phyloP scores from a whole-genome alignment of 2,329 filamentous ascomycete species.

The Ophiocordyceps robertsii region DNA sequence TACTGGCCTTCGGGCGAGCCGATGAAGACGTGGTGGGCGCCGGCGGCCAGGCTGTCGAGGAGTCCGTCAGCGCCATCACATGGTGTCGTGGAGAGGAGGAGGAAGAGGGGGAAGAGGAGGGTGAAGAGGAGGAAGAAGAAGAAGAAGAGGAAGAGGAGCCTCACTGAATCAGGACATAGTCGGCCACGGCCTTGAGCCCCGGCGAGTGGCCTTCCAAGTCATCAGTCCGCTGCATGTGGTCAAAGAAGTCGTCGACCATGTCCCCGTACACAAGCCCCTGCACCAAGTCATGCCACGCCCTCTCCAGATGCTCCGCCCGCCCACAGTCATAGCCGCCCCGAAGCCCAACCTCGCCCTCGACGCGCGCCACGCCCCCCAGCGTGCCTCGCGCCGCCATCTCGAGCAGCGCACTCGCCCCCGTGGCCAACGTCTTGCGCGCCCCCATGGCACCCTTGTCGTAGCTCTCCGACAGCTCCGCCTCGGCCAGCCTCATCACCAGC shows the following conservation, averaged over 20 bases:
- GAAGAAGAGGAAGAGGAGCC: constrained; percentile 11
- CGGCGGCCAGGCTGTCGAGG: constrained; percentile 50
- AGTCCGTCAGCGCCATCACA: background rate
- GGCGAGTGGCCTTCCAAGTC: constrained; percentile 51
- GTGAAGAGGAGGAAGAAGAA: background rate
- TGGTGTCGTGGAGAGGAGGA: background rate
- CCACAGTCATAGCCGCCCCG: constrained; percentile 37
- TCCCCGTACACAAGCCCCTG: constrained; percentile 55
- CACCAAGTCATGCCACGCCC: constrained; percentile 54
- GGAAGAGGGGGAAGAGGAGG: too few species aligned
- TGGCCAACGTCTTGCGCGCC: constrained; percentile 60
- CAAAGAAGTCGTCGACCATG: constrained; percentile 51
- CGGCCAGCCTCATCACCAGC: constrained; percentile 46
- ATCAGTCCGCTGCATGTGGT: constrained; percentile 43
- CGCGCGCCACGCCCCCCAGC: constrained; percentile 37
- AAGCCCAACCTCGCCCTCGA: constrained; percentile 5
- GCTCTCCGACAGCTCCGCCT: constrained; percentile 63
- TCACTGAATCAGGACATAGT: constrained; percentile 58
- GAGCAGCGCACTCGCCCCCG: constrained; percentile 54
- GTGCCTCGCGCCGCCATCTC: constrained; percentile 56
- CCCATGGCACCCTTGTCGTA: constrained; percentile 70
- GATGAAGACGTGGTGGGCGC: constrained; percentile 61
- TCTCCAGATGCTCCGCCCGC: constrained; percentile 45
- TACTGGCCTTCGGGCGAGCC: constrained; percentile 64
- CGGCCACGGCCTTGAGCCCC: constrained; percentile 48